phyloP scores from a whole-genome alignment of 179 eudicot genomes.

The Beta lomatogona region DNA sequence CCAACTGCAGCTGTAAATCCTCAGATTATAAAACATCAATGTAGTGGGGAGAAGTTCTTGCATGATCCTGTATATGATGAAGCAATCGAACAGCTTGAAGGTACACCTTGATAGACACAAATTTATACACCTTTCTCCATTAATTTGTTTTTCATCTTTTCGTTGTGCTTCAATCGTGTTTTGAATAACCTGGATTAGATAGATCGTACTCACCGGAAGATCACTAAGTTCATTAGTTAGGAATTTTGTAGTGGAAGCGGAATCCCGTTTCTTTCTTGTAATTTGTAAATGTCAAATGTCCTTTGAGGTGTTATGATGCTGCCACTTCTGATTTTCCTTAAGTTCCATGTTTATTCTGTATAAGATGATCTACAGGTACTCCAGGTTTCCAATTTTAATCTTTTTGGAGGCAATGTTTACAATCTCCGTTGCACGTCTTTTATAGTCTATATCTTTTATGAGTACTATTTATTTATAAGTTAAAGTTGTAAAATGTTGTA shows the following conservation, averaged over 20 bases:
- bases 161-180: conserved; percentile 8
- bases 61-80: conserved; percentile 43
- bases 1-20: conserved; percentile 16
- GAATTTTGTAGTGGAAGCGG: not conserved
- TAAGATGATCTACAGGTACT: not conserved
- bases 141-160: conserved; percentile 5
- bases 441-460: too few species aligned
- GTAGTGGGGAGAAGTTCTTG: conserved; percentile 35
- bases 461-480: too few species aligned
- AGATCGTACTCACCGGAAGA: conserved; percentile 5
- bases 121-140: not conserved
- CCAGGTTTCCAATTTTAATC: too few species aligned
- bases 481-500: too few species aligned
- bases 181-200: conserved; percentile 23
- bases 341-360: not conserved
- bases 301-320: not conserved
- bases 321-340: not conserved
- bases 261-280: conserved; percentile 9
- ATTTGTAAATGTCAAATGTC: conserved; percentile 1
- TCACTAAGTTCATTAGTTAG: conserved; percentile 13
- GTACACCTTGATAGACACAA: conserved; percentile 28
- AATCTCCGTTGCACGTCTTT: too few species aligned
- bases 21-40: conserved; percentile 27
- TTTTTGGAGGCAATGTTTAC: too few species aligned
- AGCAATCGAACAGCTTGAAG: conserved; percentile 35